These are phyloP conservation scores for Tetrastigma voinierianum DNA, from an alignment of 164 flowering plant species.

Conservation along the genomic window DNA sequence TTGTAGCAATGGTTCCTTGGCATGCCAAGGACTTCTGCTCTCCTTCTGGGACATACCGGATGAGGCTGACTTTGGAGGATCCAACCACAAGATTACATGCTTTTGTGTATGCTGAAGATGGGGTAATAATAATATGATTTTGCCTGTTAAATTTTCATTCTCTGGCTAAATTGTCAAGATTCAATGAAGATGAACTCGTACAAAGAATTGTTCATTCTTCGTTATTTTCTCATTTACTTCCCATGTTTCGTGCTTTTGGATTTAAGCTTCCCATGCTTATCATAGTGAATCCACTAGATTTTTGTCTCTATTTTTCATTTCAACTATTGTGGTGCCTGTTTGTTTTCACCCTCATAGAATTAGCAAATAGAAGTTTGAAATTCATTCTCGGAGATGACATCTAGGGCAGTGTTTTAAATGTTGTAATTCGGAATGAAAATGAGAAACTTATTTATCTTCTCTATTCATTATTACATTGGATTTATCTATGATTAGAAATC, in stretches of 20 bases:
- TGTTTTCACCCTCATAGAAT: no score
- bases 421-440: no score
- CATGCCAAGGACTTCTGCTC: conserved; percentile 36
- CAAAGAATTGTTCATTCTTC: neutral
- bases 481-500: no score
- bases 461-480: no score
- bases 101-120: conserved; percentile 63
- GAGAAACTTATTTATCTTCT: no score
- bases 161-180: neutral
- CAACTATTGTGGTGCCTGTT: no score
- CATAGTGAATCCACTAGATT: no score
- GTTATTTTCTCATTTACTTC: neutral
- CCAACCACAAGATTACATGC: conserved; percentile 88
- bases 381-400: no score
- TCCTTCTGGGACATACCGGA: conserved; percentile 43
- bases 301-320: no score
- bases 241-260: neutral
- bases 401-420: no score
- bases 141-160: neutral
- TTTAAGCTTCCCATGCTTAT: neutral
- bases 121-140: conserved; percentile 42
- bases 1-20: conserved; percentile 50
- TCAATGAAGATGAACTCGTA: neutral
- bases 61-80: conserved; percentile 74
- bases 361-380: no score